These are phyloP conservation scores for Santalum album DNA, from an alignment of 164 flowering plant species.

Conservation along the genomic window DNA sequence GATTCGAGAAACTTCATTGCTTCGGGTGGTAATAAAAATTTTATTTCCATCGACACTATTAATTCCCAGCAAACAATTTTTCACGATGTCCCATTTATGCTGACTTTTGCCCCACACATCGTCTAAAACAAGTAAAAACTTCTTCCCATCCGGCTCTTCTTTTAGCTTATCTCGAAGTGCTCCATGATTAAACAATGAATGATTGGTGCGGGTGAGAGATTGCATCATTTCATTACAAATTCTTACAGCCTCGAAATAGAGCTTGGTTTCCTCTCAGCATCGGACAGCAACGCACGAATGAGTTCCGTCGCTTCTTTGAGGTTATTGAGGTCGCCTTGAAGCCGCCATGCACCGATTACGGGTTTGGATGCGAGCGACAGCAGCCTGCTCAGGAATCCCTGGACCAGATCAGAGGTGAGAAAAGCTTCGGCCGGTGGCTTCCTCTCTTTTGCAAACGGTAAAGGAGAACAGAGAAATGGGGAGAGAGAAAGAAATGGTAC, in stretches of 20 bases:
- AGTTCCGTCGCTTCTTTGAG: neutral
- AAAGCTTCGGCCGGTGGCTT: too few relatives aligned
- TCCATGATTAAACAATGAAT: too few relatives aligned
- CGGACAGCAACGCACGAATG: neutral
- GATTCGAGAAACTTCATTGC: neutral
- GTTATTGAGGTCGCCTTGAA: neutral
- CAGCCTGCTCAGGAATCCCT: neutral
- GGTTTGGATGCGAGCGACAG: neutral
- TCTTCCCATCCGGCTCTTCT: neutral
- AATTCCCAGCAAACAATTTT: neutral
- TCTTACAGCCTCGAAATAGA: neutral
- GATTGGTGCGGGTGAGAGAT: neutral
- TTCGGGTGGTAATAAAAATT: neutral
- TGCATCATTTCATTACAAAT: neutral
- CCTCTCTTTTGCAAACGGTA: too few relatives aligned
- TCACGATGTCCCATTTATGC: neutral
- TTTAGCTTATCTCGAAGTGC: neutral
- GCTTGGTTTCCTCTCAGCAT: neutral
- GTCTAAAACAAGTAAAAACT: neutral
- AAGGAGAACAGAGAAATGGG: too few relatives aligned
- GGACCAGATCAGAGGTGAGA: too few relatives aligned
- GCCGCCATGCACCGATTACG: neutral
- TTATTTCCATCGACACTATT: neutral
- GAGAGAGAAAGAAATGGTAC: too few relatives aligned
- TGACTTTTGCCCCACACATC: neutral